phyloP scores from a whole-genome alignment of 2,329 filamentous ascomycete species.

The Rhexocercosporidium sp. region DNA sequence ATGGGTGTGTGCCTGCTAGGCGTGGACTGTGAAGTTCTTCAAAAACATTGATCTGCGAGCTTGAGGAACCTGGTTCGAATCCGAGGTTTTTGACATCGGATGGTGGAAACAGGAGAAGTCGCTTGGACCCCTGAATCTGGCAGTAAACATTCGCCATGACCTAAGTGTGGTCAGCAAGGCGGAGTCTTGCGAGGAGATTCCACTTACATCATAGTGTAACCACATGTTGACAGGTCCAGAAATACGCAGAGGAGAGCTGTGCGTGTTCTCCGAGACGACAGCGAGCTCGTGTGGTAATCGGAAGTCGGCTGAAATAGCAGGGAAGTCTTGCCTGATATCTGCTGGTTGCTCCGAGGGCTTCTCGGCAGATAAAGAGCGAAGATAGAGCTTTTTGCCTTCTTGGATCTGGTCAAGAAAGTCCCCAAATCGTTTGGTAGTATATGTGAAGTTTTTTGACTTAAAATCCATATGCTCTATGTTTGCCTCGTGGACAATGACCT shows the following conservation, averaged over 20 bases:
- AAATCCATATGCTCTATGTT: constrained; percentile 75
- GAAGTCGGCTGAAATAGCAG: constrained; percentile 72
- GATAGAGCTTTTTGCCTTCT: constrained; percentile 69
- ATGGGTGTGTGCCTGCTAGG: constrained; percentile 61
- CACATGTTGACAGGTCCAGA: constrained; percentile 85
- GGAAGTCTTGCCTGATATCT: constrained; percentile 74
- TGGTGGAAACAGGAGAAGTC: constrained; percentile 79
- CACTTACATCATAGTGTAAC: constrained; percentile 81
- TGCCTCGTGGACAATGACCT: constrained; percentile 78
- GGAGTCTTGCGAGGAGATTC: too few species aligned
- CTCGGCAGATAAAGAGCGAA: constrained; percentile 75
- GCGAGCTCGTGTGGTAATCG: constrained; percentile 65
- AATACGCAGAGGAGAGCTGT: constrained; percentile 81
- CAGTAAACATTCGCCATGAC: constrained; percentile 89
- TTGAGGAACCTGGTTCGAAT: constrained; percentile 79
- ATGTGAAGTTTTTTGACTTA: constrained; percentile 80
- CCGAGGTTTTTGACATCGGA: constrained; percentile 71
- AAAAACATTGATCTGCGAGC: constrained; percentile 78
- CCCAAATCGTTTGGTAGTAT: constrained; percentile 70
- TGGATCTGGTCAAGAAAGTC: constrained; percentile 67
- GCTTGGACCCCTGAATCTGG: constrained; percentile 76
- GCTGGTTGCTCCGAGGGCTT: constrained; percentile 73
- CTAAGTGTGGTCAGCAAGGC: constrained; percentile 45
- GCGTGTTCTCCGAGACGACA: constrained; percentile 64
- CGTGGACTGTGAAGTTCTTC: constrained; percentile 48